Evolutionary conservation across 2,329 filamentous ascomycete species (phyloP).

Genomic region (Fusarium siculi): DNA sequence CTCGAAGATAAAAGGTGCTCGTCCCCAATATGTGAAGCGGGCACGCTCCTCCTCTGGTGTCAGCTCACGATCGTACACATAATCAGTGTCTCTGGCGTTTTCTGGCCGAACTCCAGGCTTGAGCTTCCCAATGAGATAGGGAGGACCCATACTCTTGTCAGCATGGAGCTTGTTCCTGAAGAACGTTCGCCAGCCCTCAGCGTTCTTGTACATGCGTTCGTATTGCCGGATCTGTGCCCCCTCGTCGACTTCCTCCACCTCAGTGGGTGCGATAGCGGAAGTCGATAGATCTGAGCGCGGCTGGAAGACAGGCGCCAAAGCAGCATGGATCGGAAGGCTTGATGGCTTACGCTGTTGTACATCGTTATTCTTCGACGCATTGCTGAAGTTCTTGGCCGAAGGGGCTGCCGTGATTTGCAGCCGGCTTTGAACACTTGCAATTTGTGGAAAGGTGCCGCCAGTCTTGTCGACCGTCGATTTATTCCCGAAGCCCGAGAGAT

Average conservation of each 20-base stretch:
- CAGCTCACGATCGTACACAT: constrained; percentile 66
- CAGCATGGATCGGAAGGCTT: constrained; percentile 57
- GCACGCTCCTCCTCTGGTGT: constrained; percentile 69
- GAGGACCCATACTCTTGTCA: constrained; percentile 40
- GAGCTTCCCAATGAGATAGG: constrained; percentile 67
- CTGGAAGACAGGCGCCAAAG: constrained; percentile 61
- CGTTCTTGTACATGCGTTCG: constrained; percentile 14
- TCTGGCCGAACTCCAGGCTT: constrained; percentile 57
- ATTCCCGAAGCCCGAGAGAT: constrained; percentile 4
- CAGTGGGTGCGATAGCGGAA: constrained; percentile 26
- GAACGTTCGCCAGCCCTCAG: constrained; percentile 37
- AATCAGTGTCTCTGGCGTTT: constrained; percentile 58
- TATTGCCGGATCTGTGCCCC: constrained; percentile 6
- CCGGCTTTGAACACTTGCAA: constrained; percentile 42
- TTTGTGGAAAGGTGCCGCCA: constrained; percentile 16
- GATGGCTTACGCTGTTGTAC: constrained; percentile 49
- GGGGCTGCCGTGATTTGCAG: constrained; percentile 37
- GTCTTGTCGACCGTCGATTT: constrained; percentile 21
- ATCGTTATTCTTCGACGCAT: constrained; percentile 35
- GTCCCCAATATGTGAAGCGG: constrained; percentile 70
- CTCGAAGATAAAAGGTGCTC: constrained; percentile 61
- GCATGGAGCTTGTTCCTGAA: constrained; percentile 37
- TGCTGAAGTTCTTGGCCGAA: constrained; percentile 30
- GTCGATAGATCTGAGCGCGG: constrained; percentile 49
- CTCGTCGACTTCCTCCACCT: constrained; percentile 19